These are phyloP conservation scores for Neurospora sp. DNA, from an alignment of 495 filamentous ascomycete genomes.

Conservation along the genomic window DNA sequence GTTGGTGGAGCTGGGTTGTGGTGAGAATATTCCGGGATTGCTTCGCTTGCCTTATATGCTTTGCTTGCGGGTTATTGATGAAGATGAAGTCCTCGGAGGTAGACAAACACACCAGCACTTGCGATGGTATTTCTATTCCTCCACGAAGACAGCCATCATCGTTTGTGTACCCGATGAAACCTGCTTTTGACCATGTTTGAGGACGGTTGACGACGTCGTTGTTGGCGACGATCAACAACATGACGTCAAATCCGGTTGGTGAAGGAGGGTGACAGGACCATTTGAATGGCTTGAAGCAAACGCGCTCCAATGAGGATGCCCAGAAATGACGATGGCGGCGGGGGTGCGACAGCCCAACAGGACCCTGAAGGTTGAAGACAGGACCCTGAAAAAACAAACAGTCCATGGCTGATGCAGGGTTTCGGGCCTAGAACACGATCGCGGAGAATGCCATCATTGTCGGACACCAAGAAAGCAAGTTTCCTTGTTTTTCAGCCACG, in stretches of 20 bases:
- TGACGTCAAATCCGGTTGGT: constrained; percentile 22
- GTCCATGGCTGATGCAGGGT: constrained; percentile 4
- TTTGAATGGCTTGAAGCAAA: constrained; percentile 5
- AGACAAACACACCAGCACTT: background rate
- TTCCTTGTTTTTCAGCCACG: background rate
- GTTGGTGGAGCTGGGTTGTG: background rate
- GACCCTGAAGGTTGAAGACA: background rate
- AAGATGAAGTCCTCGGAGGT: background rate
- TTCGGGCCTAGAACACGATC: background rate
- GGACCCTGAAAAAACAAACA: background rate
- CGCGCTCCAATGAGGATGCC: constrained; percentile 12
- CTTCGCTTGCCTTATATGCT: background rate
- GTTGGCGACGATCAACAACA: constrained; percentile 9
- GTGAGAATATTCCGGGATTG: background rate
- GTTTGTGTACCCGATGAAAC: constrained; percentile 8
- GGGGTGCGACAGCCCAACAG: background rate
- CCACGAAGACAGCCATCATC: background rate
- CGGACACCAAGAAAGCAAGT: background rate
- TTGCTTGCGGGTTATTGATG: background rate
- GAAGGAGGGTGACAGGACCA: constrained; percentile 7
- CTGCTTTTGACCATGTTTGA: constrained; percentile 12
- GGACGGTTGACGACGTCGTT: background rate
- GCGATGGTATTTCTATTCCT: background rate
- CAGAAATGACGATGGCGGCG: constrained; percentile 3
- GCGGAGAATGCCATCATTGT: background rate